Evolutionary conservation across 1,139 yeast species (phyloP), one percentile per base, ranked within the genome.

Genomic region (Trichomonascaceae sp.): DNA sequence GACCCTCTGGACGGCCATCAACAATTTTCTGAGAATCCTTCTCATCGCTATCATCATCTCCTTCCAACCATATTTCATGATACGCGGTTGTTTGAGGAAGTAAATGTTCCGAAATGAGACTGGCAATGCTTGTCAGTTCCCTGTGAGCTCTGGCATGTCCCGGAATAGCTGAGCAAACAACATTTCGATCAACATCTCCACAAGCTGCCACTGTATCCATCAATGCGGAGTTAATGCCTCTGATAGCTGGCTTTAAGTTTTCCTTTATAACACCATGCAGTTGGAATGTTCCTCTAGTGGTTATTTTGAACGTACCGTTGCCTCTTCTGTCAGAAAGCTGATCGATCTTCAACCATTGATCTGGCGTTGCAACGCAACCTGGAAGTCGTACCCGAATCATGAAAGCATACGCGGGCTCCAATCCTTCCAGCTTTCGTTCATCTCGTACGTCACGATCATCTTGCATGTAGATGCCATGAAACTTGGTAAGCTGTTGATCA

Each of bases 391-490:
- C 90, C 74, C 99, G 87, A 19, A 90, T 95, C 99, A 93, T 93
- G 70, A 93, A 93, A 19, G 95, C 80, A 70, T 88, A 93, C 50
- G 96, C 96, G 22, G 99, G 98, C 73, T 93, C 99, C 61, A 87
- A 71, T 49, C 98, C 98, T 69, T 87, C 87, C 50, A 88, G 81
- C 74, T 90, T 91, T 68, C 98, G 84, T 62, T 87, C 87, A 57
- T 91, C 98, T 70, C 98, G 83, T 56, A 93, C 77, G 72, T 93
- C 99, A 74, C 99, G 88, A 70, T 93, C 98, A 71, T 93, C 98
- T 76, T 93, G 99, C 96, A 91, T 90, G 71, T 93, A 93, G 62
- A 91, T 90, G 73, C 99, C 99, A 70, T 93, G 98, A 81, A 93
- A 93, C 73, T 93, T 93, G 62, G 97, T 90, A 70, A 93, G 74